Conservation (phyloP, 2,329 filamentous ascomycete genomes). For the Penicillium sp. region DNA sequence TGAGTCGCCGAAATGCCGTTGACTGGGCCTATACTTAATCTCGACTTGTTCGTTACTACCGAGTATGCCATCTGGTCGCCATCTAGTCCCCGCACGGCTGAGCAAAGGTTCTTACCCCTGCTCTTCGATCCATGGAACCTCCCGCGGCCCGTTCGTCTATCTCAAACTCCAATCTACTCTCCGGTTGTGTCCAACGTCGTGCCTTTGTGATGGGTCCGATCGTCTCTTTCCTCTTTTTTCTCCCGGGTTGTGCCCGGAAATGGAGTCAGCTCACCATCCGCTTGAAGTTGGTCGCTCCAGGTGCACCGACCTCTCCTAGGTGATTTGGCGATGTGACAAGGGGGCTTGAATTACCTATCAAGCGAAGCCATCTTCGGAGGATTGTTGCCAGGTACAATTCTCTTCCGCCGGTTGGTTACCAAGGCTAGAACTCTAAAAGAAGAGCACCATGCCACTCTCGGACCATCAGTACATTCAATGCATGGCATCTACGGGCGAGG, state of each 20-base stretch:
- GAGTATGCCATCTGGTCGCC: background rate
- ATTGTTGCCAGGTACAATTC: background rate
- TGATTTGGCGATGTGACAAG: background rate
- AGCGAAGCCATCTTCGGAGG: background rate
- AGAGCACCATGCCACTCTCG: background rate
- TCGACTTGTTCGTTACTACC: background rate
- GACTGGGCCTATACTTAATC: background rate
- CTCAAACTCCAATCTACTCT: conserved; percentile 16
- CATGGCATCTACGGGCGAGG: background rate
- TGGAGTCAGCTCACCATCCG: background rate
- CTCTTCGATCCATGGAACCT: conserved; percentile 40
- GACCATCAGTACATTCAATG: background rate
- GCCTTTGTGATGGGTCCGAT: conserved; percentile 14
- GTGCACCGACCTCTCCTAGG: background rate
- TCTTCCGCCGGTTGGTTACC: background rate
- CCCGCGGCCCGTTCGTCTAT: conserved; percentile 18
- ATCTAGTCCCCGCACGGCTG: background rate
- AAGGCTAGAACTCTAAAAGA: background rate
- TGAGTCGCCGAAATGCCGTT: conserved; percentile 1
- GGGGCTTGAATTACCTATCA: background rate
- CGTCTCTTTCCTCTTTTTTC: background rate
- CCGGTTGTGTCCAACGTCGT: conserved; percentile 10
- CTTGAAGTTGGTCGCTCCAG: conserved; percentile 1
- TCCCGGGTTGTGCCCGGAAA: background rate
- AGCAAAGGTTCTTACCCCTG: background rate